Percentiles rank a stretch among this genome's conserved stretches.
Evolutionary conservation across 179 eudicot species (phyloP).

Genomic region (Gypsophila paniculata): DNA sequence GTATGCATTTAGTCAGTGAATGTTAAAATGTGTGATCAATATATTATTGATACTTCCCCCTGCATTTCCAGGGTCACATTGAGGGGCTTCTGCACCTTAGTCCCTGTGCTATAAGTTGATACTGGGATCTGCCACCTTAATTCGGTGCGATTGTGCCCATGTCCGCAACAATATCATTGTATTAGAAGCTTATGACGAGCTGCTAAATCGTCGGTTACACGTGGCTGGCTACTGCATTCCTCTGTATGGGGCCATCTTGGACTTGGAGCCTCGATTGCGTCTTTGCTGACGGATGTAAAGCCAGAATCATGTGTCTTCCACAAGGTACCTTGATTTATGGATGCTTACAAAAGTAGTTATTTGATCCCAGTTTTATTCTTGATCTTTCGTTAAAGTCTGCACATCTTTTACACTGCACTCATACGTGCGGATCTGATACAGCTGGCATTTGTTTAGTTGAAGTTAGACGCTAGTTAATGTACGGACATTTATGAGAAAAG

Average conservation of each 20-base stretch:
- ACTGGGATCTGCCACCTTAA: constrained; percentile 35
- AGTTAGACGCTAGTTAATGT: background rate
- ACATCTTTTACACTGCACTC: too few relatives aligned
- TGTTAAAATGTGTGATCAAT: constrained; percentile 25
- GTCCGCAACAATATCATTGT: constrained; percentile 28
- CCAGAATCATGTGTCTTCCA: constrained; percentile 35
- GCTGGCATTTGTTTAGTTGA: background rate
- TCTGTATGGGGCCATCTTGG: constrained; percentile 32
- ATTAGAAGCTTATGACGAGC: constrained; percentile 33
- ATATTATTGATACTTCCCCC: constrained; percentile 44
- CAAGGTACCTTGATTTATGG: constrained; percentile 29
- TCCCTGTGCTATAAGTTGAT: constrained; percentile 35
- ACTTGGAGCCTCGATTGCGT: constrained; percentile 39
- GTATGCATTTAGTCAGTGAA: constrained; percentile 19
- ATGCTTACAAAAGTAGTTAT: constrained; percentile 32
- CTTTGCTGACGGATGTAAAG: constrained; percentile 38
- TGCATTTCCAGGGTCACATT: constrained; percentile 51
- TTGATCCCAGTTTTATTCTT: constrained; percentile 5
- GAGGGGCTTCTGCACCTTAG: constrained; percentile 34
- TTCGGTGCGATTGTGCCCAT: constrained; percentile 37
- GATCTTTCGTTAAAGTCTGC: background rate
- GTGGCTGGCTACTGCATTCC: constrained; percentile 35
- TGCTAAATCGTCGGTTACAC: constrained; percentile 25
- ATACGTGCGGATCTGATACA: too few relatives aligned
- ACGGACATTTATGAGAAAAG: background rate